These are phyloP conservation scores for Petunia secreta DNA, from an alignment of 257 asterid species.

Conservation along the genomic window DNA sequence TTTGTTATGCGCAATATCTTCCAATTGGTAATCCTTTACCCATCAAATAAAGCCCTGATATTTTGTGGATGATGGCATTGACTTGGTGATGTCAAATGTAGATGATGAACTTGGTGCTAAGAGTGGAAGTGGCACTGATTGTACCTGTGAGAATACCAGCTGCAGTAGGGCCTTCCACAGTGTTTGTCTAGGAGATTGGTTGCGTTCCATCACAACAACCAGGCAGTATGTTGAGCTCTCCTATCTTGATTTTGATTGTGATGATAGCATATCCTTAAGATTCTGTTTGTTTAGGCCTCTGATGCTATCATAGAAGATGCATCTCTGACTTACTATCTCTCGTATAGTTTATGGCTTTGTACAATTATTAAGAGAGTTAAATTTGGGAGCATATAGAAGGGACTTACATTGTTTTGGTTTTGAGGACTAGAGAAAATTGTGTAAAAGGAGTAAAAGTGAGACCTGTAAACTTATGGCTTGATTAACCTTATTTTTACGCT, in stretches of 20 bases:
- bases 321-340: too few relatives aligned
- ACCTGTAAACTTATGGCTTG: background rate
- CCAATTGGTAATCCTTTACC: slow-evolving; percentile 58
- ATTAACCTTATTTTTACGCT: background rate
- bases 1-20: slow-evolving; percentile 81
- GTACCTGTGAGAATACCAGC: slow-evolving; percentile 67
- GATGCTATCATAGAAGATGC: too few relatives aligned
- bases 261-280: background rate
- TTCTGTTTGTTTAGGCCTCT: too few relatives aligned
- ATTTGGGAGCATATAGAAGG: background rate
- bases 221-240: slow-evolving; percentile 62
- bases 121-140: slow-evolving; percentile 79
- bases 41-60: background rate
- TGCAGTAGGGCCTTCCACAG: slow-evolving; percentile 76
- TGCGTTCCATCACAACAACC: slow-evolving; percentile 77
- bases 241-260: slow-evolving; percentile 9
- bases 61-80: slow-evolving; percentile 22
- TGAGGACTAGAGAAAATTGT: background rate
- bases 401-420: background rate
- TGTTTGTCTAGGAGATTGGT: slow-evolving; percentile 84
- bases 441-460: background rate
- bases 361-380: background rate
- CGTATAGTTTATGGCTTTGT: background rate
- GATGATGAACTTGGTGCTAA: slow-evolving; percentile 81
- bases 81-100: slow-evolving; percentile 36